phyloP scores from a whole-genome alignment of 345 rosid genomes.

The Carallia brachiata region DNA sequence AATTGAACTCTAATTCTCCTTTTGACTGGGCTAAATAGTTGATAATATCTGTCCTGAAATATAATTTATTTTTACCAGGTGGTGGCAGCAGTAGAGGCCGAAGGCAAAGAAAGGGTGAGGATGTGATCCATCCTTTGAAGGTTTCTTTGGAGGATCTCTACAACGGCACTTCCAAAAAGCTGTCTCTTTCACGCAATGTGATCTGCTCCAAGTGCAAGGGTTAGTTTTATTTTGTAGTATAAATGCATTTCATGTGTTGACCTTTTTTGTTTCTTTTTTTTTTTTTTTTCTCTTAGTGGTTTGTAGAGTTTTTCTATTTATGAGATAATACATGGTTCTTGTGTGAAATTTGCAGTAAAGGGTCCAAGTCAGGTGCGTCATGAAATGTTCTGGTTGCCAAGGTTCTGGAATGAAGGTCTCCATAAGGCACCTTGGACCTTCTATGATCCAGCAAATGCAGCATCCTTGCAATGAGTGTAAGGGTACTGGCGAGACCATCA shows the following conservation, averaged over 20 bases:
- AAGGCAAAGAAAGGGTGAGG: constrained; percentile 91
- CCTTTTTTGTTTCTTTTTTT: not conserved
- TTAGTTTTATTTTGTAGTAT: constrained; percentile 21
- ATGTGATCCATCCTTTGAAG: constrained; percentile 82
- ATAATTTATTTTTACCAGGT: constrained; percentile 11
- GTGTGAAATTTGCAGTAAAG: constrained; percentile 23
- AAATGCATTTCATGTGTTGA: not conserved
- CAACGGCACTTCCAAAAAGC: constrained; percentile 78
- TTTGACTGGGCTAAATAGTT: not conserved
- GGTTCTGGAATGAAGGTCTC: constrained; percentile 43
- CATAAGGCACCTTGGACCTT: constrained; percentile 41
- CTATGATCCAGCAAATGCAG: constrained; percentile 47
- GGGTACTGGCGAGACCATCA: constrained; percentile 42
- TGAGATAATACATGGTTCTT: not conserved
- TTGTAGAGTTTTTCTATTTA: not conserved
- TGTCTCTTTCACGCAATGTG: constrained; percentile 69
- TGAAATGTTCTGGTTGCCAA: constrained; percentile 39
- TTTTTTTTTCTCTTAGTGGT: not conserved
- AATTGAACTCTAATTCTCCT: not conserved
- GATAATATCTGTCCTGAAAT: no score
- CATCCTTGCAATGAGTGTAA: constrained; percentile 43
- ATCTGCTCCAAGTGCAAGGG: constrained; percentile 90
- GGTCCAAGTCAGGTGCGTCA: constrained; percentile 42
- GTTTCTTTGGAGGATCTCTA: constrained; percentile 83
- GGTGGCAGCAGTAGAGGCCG: constrained; percentile 85